These are phyloP conservation scores for Kodamaea anthophila DNA, from an alignment of 1,139 yeast species.

Conservation along the genomic window DNA sequence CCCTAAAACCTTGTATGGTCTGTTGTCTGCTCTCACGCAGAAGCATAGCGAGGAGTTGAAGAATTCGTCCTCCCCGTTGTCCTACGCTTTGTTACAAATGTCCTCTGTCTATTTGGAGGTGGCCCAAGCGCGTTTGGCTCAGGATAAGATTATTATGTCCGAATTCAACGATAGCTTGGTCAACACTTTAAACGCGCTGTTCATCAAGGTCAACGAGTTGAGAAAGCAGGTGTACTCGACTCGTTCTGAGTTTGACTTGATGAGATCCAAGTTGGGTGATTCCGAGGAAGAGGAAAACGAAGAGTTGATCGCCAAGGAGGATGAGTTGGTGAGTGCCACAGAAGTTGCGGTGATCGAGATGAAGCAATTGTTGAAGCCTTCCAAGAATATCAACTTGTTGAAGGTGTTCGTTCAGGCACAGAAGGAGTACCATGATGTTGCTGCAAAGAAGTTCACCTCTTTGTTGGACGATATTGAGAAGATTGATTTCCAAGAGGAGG, in stretches of 20 bases:
- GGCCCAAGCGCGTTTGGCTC: slow-evolving; percentile 56
- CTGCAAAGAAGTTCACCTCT: slow-evolving; percentile 29
- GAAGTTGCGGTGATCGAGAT: slow-evolving; percentile 70
- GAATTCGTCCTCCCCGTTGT: slow-evolving; percentile 39
- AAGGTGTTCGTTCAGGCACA: slow-evolving; percentile 63
- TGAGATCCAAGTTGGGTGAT: slow-evolving; percentile 36
- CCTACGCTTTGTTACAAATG: slow-evolving; percentile 51
- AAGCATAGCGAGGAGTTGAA: slow-evolving; percentile 37
- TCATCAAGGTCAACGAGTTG: slow-evolving; percentile 53
- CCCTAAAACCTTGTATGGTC: slow-evolving; percentile 43
- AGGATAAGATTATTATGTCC: slow-evolving; percentile 54
- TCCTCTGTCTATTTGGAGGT: slow-evolving; percentile 55
- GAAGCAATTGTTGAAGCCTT: slow-evolving; percentile 65
- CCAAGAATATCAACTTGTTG: slow-evolving; percentile 55
- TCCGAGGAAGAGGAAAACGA: slow-evolving; percentile 41
- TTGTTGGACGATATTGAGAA: slow-evolving; percentile 28
- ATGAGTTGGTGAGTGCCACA: slow-evolving; percentile 71
- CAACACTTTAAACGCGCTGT: slow-evolving; percentile 47
- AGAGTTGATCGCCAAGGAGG: slow-evolving; percentile 62
- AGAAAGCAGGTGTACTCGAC: slow-evolving; percentile 66
- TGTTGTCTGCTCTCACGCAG: slow-evolving; percentile 30
- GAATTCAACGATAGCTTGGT: slow-evolving; percentile 53
- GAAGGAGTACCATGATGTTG: slow-evolving; percentile 55
- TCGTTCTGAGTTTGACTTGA: slow-evolving; percentile 63
- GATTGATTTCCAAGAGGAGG: slow-evolving; percentile 31